These are phyloP conservation scores for Malassezia yamatoensis DNA, from an alignment of 1,284 basidiomycete genomes.

Conservation along the genomic window DNA sequence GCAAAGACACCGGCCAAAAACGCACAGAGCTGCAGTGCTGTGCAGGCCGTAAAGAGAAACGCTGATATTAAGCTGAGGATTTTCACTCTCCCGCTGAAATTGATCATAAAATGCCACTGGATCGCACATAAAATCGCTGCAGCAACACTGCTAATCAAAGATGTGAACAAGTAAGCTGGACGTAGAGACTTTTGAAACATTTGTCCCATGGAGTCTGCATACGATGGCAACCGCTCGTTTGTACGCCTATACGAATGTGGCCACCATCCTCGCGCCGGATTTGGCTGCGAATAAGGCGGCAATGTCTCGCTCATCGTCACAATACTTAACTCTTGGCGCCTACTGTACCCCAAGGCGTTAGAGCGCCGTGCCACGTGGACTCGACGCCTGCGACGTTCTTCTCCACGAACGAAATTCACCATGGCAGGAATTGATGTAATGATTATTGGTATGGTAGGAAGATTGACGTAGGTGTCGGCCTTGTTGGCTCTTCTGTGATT, in stretches of 20 bases:
- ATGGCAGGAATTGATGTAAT: constrained; percentile 17
- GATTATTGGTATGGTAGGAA: constrained; percentile 7
- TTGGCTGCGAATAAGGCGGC: constrained; percentile 1
- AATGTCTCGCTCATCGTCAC: constrained; percentile 7
- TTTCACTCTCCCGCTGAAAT: not conserved
- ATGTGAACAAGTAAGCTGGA: not conserved
- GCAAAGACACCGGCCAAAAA: not conserved
- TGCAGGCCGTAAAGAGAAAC: not conserved
- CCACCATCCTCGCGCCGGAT: constrained; percentile 2
- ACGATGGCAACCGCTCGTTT: not conserved
- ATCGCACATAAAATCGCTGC: not conserved
- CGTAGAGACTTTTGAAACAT: constrained; percentile 8
- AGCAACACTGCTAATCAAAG: constrained; percentile 3
- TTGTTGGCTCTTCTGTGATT: constrained; percentile 44
- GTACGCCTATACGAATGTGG: constrained; percentile 1
- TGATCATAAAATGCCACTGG: not conserved
- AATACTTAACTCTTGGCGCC: not conserved
- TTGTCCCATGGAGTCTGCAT: constrained; percentile 6
- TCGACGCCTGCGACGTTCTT: no score
- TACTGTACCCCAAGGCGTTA: no score
- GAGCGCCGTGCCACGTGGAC: no score
- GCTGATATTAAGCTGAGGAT: not conserved
- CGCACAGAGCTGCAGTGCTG: not conserved
- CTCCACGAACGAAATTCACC: not conserved
- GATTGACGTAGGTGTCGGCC: constrained; percentile 23